These are phyloP conservation scores for Calvatia gigantea DNA, from an alignment of 768 basidiomycete genomes.

Conservation along the genomic window DNA sequence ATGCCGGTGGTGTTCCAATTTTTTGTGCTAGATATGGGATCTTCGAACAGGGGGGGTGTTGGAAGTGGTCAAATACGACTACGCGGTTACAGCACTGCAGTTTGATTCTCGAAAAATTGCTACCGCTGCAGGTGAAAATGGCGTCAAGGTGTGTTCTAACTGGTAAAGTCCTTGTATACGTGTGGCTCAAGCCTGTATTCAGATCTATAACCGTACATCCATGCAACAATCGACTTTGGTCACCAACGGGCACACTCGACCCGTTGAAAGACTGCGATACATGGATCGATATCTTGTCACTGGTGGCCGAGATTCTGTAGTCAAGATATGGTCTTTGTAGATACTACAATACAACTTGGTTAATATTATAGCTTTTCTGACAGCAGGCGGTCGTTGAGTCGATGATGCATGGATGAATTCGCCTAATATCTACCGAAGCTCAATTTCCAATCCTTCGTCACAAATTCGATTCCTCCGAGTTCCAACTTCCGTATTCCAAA, in stretches of 20 bases:
- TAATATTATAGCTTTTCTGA: background rate
- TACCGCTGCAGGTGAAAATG: slow-evolving; percentile 91
- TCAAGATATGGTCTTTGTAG: slow-evolving; percentile 94
- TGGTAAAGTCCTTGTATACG: background rate
- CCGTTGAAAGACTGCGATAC: slow-evolving; percentile 85
- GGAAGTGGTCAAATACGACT: slow-evolving; percentile 89
- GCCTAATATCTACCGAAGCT: no score
- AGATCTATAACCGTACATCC: slow-evolving; percentile 95
- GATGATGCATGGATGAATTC: no score
- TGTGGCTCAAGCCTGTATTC: slow-evolving; percentile 2
- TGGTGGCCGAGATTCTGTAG: slow-evolving; percentile 79
- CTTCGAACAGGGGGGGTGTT: slow-evolving; percentile 84
- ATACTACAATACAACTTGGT: background rate
- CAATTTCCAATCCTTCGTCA: no score
- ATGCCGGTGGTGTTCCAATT: slow-evolving; percentile 1
- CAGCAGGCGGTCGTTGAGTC: background rate
- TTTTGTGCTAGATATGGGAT: slow-evolving; percentile 83
- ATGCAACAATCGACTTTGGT: slow-evolving; percentile 80
- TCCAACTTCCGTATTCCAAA: background rate
- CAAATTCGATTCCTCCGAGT: no score
- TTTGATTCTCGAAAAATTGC: slow-evolving; percentile 95
- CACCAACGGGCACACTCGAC: slow-evolving; percentile 92
- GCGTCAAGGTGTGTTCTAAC: slow-evolving; percentile 63
- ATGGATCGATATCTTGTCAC: slow-evolving; percentile 95
- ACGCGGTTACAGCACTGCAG: slow-evolving; percentile 86